A percentile compares a stretch with the other conserved stretches of the same genome.
These are phyloP conservation scores for Jacaranda copaia DNA, from an alignment of 257 asterid species.

Conservation along the genomic window DNA sequence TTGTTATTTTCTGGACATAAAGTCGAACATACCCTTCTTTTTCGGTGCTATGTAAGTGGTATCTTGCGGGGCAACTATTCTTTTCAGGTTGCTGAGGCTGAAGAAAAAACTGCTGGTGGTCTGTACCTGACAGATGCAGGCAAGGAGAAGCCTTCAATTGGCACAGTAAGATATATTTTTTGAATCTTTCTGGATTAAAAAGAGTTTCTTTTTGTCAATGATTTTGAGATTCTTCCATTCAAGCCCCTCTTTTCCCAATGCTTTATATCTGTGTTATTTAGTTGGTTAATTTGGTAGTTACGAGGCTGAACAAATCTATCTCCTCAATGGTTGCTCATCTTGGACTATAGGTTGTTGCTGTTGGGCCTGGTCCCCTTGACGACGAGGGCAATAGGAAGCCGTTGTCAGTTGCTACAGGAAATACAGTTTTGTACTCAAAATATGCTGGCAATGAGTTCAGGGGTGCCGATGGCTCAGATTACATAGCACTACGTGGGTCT, in stretches of 20 bases:
- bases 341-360: slow-evolving; percentile 73
- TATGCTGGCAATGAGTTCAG: slow-evolving; percentile 91
- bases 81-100: slow-evolving; percentile 82
- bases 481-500: slow-evolving; percentile 75
- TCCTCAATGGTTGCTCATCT: no score
- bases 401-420: slow-evolving; percentile 70
- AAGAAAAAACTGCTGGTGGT: slow-evolving; percentile 90
- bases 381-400: slow-evolving; percentile 88
- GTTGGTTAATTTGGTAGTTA: no score
- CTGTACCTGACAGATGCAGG: slow-evolving; percentile 77
- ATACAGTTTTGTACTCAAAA: slow-evolving; percentile 83
- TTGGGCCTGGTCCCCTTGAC: slow-evolving; percentile 87
- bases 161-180: slow-evolving; percentile 58
- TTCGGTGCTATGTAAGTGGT: neutral
- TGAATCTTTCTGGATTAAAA: neutral
- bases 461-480: slow-evolving; percentile 77
- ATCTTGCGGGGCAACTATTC: slow-evolving; percentile 1
- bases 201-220: neutral
- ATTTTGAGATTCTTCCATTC: neutral
- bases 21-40: neutral
- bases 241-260: no score
- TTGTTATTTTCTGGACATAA: neutral
- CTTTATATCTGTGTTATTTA: no score
- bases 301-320: no score
- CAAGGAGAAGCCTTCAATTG: slow-evolving; percentile 95